Conservation (phyloP, 2,329 filamentous ascomycete species). For the Pestalotiopsis sp. region DNA sequence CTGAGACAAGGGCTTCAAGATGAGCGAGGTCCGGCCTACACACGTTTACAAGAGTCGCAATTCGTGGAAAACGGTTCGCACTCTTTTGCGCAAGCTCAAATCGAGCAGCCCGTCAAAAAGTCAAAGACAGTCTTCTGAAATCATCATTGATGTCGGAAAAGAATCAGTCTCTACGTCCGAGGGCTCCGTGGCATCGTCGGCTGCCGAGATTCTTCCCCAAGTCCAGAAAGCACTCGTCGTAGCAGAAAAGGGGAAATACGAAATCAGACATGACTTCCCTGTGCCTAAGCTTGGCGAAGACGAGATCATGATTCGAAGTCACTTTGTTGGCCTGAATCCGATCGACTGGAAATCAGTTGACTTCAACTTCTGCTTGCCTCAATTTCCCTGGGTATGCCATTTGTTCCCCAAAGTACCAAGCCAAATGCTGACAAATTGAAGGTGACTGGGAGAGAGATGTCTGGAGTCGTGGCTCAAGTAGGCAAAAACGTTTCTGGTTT, state of each 20-base stretch:
- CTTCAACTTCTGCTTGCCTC: conserved; percentile 42
- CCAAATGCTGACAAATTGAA: not conserved
- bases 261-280: conserved; percentile 26
- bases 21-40: conserved; percentile 18
- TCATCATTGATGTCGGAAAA: conserved; percentile 17
- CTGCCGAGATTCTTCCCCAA: conserved; percentile 17
- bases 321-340: conserved; percentile 39
- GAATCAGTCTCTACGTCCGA: conserved; percentile 20
- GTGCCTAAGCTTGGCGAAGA: conserved; percentile 27
- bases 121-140: conserved; percentile 13
- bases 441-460: conserved; percentile 33
- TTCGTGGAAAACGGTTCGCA: conserved; percentile 24
- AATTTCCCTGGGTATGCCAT: conserved; percentile 30
- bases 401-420: not conserved
- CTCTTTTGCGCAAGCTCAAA: conserved; percentile 20
- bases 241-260: conserved; percentile 27
- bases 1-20: not conserved
- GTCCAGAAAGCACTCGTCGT: conserved; percentile 29
- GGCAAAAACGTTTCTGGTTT: conserved; percentile 26
- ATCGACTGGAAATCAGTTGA: conserved; percentile 44
- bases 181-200: conserved; percentile 17
- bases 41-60: conserved; percentile 17
- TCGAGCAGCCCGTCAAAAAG: conserved; percentile 14
- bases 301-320: conserved; percentile 36
- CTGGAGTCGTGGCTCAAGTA: conserved; percentile 29